Evolutionary conservation across 768 basidiomycete genomes (phyloP).

Genomic region (Trametes gibbosa): DNA sequence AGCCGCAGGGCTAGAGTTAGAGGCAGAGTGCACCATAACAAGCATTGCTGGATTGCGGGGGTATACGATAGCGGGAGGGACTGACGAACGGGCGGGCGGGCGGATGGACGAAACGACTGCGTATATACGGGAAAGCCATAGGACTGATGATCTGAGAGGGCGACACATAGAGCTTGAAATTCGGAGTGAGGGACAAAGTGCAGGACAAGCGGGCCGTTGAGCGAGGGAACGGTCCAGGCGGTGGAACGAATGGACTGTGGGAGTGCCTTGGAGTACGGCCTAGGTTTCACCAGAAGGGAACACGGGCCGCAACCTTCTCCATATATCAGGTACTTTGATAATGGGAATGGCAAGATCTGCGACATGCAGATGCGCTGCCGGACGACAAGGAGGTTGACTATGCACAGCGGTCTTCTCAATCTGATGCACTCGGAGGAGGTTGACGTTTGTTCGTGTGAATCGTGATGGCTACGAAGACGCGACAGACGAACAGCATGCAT

Average conservation of each 20-base stretch:
- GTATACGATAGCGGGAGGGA: slow-evolving; percentile 20
- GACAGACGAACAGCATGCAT: slow-evolving; percentile 15
- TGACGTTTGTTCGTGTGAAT: slow-evolving; percentile 3
- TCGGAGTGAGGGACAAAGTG: background rate
- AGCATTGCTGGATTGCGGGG: slow-evolving; percentile 20
- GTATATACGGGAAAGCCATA: slow-evolving; percentile 9
- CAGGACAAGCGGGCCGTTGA: background rate
- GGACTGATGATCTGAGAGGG: background rate
- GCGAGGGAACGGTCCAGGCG: background rate
- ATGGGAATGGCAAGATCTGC: background rate
- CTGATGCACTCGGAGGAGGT: slow-evolving; percentile 6
- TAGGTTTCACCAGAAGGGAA: too few relatives aligned
- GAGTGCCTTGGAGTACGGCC: too few relatives aligned
- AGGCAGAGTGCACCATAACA: slow-evolving; percentile 13
- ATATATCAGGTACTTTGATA: background rate
- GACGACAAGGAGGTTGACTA: background rate
- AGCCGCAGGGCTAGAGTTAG: background rate
- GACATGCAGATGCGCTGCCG: background rate
- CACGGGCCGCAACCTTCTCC: background rate
- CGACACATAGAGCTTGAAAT: background rate
- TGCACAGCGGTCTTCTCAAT: slow-evolving; percentile 3
- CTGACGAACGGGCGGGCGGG: background rate
- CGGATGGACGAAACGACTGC: slow-evolving; percentile 3
- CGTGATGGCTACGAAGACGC: slow-evolving; percentile 18
- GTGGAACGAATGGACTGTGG: background rate